phyloP scores from a whole-genome alignment of 2,329 filamentous ascomycete species.

The Cadophora luteo-olivacea region DNA sequence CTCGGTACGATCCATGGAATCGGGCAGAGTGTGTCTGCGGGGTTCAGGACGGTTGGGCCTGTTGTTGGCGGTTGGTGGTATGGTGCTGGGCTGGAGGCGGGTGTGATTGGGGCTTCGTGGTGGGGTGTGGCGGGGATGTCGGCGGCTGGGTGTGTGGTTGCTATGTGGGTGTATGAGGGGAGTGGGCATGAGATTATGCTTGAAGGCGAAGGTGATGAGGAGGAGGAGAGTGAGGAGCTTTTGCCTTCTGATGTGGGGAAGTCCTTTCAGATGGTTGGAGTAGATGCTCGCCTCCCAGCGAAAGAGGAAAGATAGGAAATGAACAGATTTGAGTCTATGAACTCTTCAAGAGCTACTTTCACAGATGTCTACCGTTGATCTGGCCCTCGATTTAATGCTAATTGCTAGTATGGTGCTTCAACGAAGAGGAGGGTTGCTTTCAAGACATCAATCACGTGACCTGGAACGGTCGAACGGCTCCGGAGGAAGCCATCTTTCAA shows the following conservation, averaged over 20 bases:
- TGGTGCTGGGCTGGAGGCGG: constrained; percentile 54
- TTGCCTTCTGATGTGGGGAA: constrained; percentile 45
- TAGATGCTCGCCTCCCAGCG: background rate
- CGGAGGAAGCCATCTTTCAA: too few species aligned
- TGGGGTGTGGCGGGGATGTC: constrained; percentile 61
- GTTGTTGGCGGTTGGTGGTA: constrained; percentile 55
- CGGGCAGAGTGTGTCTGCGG: constrained; percentile 60
- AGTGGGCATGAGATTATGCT: constrained; percentile 63
- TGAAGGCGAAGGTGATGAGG: constrained; percentile 44
- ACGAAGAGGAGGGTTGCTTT: too few species aligned
- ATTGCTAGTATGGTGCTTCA: too few species aligned
- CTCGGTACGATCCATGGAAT: constrained; percentile 65
- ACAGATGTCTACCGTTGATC: too few species aligned
- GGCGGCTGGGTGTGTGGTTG: constrained; percentile 61
- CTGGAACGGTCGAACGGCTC: too few species aligned
- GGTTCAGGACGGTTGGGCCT: constrained; percentile 61
- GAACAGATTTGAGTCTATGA: background rate
- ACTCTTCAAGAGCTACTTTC: background rate
- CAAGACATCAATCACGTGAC: too few species aligned
- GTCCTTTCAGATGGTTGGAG: constrained; percentile 1
- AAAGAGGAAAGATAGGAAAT: background rate
- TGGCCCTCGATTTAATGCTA: too few species aligned
- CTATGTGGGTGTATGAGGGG: constrained; percentile 69
- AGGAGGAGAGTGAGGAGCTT: background rate
- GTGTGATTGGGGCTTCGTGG: constrained; percentile 62